Conservation (phyloP, 139 green algal genomes). For the Chlamydomonas sp. region DNA sequence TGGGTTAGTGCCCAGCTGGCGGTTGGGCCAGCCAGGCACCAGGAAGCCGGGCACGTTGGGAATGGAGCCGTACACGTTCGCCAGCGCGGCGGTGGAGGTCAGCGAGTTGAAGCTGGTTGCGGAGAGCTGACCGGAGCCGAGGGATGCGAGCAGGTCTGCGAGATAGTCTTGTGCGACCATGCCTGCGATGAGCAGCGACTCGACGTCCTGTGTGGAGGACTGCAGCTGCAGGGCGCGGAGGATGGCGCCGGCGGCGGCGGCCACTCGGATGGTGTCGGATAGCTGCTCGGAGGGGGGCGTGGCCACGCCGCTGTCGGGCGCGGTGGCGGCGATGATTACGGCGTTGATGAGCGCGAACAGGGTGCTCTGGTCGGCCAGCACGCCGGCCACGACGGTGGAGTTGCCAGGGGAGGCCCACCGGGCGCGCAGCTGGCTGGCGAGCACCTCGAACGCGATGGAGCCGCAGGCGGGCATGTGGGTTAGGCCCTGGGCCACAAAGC, state of each 20-base stretch:
- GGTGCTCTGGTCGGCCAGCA: neutral
- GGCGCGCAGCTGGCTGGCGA: neutral
- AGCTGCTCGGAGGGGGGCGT: neutral
- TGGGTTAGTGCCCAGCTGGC: too few species aligned
- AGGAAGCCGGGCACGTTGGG: too few species aligned
- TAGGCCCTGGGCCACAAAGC: neutral
- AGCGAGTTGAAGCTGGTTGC: too few species aligned
- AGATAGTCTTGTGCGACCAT: constrained; percentile 16
- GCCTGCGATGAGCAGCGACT: neutral
- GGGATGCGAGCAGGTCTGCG: neutral
- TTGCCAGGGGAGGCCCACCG: neutral
- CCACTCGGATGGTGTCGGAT: neutral
- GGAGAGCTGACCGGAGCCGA: neutral
- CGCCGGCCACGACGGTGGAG: neutral
- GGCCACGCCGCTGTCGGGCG: neutral
- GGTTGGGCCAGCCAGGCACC: too few species aligned
- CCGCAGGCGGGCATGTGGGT: neutral
- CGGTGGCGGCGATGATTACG: neutral
- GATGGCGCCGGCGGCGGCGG: neutral
- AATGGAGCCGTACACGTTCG: too few species aligned
- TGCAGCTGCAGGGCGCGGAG: neutral
- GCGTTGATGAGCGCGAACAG: neutral
- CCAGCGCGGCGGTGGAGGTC: too few species aligned
- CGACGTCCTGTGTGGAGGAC: neutral
- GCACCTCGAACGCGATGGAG: neutral